phyloP scores from a whole-genome alignment of 495 filamentous ascomycete genomes.

The Venustampulla echinocandica region DNA sequence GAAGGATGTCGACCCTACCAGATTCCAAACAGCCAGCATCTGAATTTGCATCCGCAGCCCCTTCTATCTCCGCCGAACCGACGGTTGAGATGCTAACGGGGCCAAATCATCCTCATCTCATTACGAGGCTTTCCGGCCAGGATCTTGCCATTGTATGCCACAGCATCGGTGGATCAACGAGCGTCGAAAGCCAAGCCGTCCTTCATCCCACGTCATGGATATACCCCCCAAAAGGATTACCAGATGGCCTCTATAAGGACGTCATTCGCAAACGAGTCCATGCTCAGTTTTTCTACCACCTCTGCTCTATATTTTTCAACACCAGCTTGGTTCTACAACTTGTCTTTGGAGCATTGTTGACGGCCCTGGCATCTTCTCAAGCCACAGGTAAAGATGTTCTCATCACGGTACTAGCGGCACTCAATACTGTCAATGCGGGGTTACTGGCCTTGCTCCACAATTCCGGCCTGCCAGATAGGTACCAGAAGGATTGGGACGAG shows the following conservation, averaged over 20 bases:
- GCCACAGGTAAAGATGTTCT: neutral
- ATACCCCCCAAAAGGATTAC: conserved; percentile 10
- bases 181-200: neutral
- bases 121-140: neutral
- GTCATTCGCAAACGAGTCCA: neutral
- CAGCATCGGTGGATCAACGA: conserved; percentile 1
- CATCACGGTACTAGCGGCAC: conserved; percentile 14
- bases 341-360: conserved; percentile 12
- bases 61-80: neutral
- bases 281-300: conserved; percentile 4
- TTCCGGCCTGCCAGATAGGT: conserved; percentile 12
- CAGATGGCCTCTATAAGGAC: conserved; percentile 10
- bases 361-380: conserved; percentile 1
- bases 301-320: conserved; percentile 10
- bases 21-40: too few species aligned
- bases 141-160: conserved; percentile 4
- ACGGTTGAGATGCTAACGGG: neutral
- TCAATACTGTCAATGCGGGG: conserved; percentile 15
- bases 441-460: conserved; percentile 16
- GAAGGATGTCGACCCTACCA: too few species aligned
- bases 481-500: conserved; percentile 13
- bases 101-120: neutral
- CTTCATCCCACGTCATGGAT: neutral
- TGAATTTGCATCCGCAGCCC: too few species aligned
- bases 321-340: conserved; percentile 10